Percentiles rank a stretch among this genome's conserved stretches.
Conservation (phyloP, 495 filamentous ascomycete species). For the Neurospora discreta region DNA sequence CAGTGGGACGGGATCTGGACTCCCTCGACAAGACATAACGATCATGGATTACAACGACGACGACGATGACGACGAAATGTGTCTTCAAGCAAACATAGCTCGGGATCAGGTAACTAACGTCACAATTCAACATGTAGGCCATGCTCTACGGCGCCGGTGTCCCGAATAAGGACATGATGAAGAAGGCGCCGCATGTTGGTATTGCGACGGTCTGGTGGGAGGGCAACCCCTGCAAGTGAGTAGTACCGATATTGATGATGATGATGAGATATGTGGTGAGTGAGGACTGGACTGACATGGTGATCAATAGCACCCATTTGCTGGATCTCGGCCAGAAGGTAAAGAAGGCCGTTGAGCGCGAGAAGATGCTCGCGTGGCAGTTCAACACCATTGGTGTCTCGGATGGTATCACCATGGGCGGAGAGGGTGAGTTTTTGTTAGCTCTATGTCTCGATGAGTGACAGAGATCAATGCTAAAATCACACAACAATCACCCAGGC, state of each 20-base stretch:
- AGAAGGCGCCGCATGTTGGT: conserved; percentile 82
- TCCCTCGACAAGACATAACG: not conserved
- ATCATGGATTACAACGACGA: not conserved
- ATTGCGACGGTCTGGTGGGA: conserved; percentile 94
- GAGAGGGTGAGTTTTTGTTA: conserved; percentile 52
- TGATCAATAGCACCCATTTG: conserved; percentile 43
- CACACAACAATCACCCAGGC: conserved; percentile 38
- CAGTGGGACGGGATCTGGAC: not conserved
- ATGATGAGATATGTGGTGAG: not conserved
- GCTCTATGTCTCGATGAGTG: too few relatives aligned
- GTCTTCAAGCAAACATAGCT: not conserved
- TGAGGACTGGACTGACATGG: conserved; percentile 4
- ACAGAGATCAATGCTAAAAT: not conserved
- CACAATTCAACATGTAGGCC: conserved; percentile 40
- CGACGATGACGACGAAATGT: too few relatives aligned
- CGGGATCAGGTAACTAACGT: conserved; percentile 2
- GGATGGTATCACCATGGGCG: conserved; percentile 94
- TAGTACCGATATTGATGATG: conserved; percentile 5
- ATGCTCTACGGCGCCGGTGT: conserved; percentile 96
- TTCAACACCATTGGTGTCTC: conserved; percentile 93
- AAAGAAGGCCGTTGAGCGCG: conserved; percentile 69
- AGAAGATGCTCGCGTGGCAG: conserved; percentile 83
- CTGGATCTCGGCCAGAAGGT: conserved; percentile 83
- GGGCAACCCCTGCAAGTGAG: conserved; percentile 69
- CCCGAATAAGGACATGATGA: conserved; percentile 74